Evolutionary conservation across 2,329 filamentous ascomycete genomes (phyloP), one percentile per base, ranked within the genome.

Genomic region (Magnaporthiopsis incrustans): DNA sequence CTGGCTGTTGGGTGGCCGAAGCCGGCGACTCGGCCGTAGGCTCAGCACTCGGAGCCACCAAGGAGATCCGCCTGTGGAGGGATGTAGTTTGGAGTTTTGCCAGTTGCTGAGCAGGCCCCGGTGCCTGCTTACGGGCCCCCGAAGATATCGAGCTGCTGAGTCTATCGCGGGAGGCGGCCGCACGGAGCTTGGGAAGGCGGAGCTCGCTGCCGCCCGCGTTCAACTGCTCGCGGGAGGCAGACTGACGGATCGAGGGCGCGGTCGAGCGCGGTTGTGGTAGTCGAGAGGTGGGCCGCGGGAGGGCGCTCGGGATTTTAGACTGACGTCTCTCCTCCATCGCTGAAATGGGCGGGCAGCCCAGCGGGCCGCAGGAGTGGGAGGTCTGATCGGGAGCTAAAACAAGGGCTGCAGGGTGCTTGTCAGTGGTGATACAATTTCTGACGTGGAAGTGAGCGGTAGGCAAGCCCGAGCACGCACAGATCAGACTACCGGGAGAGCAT

Each of bases 131-230:
- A 14, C 56, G 62, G 4, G 62, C 38, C 4, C 44, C 22, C 27
- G 32, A 15, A 33, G 35, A 35, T 30, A 67, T 68, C 44, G 61
- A 57, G n/a, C 25, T 57, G 30, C 26, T 72, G 50, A 79, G 71
- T 66, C 74, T 77, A 65, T 76, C 75, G 63, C 77, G 73, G 4
- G 80, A 79, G 59, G 75, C 63, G n/a, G 76, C 70, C 32, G 75
- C 66, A 35, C 79, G 76, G 15, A 81, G 72, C 63, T 77, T 77
- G 22, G 78, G 76, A 59, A 74, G 76, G 65, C 75, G 75, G 58
- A 79, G 67, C 33, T 77, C 74, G 26, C 69, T 70, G 57, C 64
- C 57, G 30, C 58, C 53, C 18, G 60, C 67, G 7, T 67, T 64
- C 10, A 68, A 62, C 63, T 63, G 69, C 50, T 69, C 68, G 18